These are phyloP conservation scores for Fibroporia radiculosa DNA, from an alignment of 768 basidiomycete species.

Conservation along the genomic window DNA sequence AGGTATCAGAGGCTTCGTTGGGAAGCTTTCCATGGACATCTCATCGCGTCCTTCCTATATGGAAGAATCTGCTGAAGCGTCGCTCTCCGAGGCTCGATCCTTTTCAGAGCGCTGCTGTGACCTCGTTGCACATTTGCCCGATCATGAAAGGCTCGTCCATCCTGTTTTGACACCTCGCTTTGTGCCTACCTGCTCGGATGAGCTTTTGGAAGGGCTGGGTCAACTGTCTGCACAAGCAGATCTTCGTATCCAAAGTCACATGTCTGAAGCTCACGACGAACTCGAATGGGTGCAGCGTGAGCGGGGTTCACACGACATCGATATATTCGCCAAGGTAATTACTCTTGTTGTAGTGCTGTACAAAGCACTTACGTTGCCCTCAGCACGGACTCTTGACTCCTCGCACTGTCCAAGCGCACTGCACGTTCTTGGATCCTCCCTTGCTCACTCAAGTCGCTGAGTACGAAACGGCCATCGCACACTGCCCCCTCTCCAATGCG, in stretches of 20 bases:
- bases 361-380: not conserved
- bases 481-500: slow-evolving; percentile 84
- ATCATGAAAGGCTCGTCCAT: slow-evolving; percentile 49
- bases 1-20: slow-evolving; percentile 77
- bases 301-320: slow-evolving; percentile 59
- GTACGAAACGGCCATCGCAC: slow-evolving; percentile 60
- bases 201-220: slow-evolving; percentile 56
- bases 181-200: slow-evolving; percentile 79
- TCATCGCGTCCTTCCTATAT: slow-evolving; percentile 65
- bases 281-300: slow-evolving; percentile 62
- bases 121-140: slow-evolving; percentile 31
- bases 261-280: slow-evolving; percentile 74
- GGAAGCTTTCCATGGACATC: slow-evolving; percentile 87
- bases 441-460: slow-evolving; percentile 43
- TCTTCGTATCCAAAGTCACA: slow-evolving; percentile 70
- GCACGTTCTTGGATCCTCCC: slow-evolving; percentile 62
- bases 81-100: slow-evolving; percentile 42
- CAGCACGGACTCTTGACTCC: slow-evolving; percentile 56
- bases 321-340: slow-evolving; percentile 63
- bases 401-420: slow-evolving; percentile 79
- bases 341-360: slow-evolving; percentile 1
- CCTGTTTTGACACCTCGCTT: slow-evolving; percentile 88
- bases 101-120: slow-evolving; percentile 50
- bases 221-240: slow-evolving; percentile 37
- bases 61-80: slow-evolving; percentile 44